Base-by-base conservation (phyloP, 73 alveolate genomes). In the Symbiodinium pilosum region DNA sequence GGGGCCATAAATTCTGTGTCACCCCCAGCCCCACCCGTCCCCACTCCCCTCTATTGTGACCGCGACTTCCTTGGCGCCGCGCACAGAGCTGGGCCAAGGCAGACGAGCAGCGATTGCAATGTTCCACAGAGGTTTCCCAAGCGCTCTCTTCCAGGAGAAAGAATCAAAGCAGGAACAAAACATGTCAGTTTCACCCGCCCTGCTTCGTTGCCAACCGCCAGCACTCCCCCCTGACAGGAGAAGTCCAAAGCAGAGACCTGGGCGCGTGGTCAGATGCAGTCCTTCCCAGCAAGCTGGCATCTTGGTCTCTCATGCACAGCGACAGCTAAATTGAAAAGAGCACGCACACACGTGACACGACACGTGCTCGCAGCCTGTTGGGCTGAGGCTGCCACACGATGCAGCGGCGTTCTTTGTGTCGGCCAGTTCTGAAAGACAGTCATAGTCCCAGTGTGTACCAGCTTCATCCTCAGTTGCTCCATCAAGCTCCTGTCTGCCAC, bases 381-480 rank as follows among this genome's bases (percentile, higher is more conserved):
- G 34, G 34, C 85, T 34, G 89, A 91, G 97, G 77, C 54, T 34
- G 39, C 52, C 39, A 39, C 97, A 1, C 88, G 87, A 36, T 71
- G 20, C 97, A 91, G 36, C 52, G 97, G 97, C 3, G 97, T 91
- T 26, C 77, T 68, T 42, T n/a, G 56, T 20, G 97, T 71, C 20
- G 97, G 97, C 97, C 97, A 91, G 38, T 91, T 91, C 47, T 91
- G 97, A 71, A 91, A 91, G 56, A 91, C 97, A 0, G 97, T 69
- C 52, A 69, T 86, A 11, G 97, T 91, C 34, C 88, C 97, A 16
- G 88, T 41, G 54, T 91, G 97, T 14, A 71, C 77, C 83, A 91
- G 97, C 84, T 54, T 91, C 97, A 91, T 52, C 97, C 97, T 91
- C 47, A 8, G 36, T 43, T 39, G 71, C 56, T 71, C 40, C 32